phyloP scores from a whole-genome alignment of 2,329 filamentous ascomycete species.

The Colletotrichum lindemuthianum region DNA sequence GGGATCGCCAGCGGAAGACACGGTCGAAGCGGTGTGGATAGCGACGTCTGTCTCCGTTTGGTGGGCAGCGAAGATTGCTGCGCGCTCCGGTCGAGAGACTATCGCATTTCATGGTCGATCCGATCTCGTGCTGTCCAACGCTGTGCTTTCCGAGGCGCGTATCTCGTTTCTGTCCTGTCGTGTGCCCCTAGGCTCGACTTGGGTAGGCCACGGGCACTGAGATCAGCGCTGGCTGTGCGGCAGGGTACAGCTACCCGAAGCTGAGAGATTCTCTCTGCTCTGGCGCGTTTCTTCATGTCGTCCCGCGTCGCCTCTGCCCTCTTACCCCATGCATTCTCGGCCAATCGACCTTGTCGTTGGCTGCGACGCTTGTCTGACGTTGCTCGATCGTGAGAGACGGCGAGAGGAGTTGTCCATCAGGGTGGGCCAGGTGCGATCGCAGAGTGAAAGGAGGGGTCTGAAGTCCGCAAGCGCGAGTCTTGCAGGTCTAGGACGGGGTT shows the following conservation, averaged over 20 bases:
- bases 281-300: background rate
- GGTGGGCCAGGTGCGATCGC: slow-evolving; percentile 12
- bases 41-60: slow-evolving; percentile 3
- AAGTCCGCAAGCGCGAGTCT: background rate
- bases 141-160: slow-evolving; percentile 1
- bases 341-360: slow-evolving; percentile 19
- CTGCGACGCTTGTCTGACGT: slow-evolving; percentile 7
- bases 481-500: background rate
- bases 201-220: background rate
- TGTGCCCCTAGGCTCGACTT: slow-evolving; percentile 3
- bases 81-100: slow-evolving; percentile 6
- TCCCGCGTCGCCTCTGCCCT: too few species aligned
- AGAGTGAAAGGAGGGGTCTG: background rate
- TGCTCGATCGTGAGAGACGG: slow-evolving; percentile 18
- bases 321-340: too few species aligned
- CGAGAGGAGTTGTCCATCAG: slow-evolving; percentile 5
- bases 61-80: slow-evolving; percentile 4
- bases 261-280: slow-evolving; percentile 16
- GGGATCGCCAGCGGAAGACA: slow-evolving; percentile 16
- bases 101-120: slow-evolving; percentile 15
- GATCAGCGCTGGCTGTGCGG: slow-evolving; percentile 6
- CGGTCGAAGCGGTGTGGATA: slow-evolving; percentile 5
- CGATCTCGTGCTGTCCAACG: slow-evolving; percentile 11
- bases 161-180: background rate
- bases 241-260: slow-evolving; percentile 15